Base-by-base conservation (phyloP, 2,329 filamentous ascomycete species). In the Cladosporium phlei region DNA sequence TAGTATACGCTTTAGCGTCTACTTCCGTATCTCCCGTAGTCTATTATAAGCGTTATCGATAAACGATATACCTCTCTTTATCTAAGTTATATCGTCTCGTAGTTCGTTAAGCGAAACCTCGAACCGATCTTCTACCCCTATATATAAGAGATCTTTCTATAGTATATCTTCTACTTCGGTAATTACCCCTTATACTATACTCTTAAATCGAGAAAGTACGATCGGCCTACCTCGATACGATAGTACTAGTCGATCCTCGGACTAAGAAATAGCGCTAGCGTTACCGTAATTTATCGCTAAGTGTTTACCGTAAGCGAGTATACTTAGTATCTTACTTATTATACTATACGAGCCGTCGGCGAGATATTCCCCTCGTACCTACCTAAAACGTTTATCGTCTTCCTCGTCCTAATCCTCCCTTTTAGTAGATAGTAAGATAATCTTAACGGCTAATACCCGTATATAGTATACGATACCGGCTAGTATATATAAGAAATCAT, bases 241-340 rank as follows among this genome's bases (percentile, higher is more conserved):
- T 10, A 40, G 14, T 22, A 11, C 11, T 6, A 21, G 12, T 12
- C 19, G 11, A 14, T 40, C 40, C 3, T 22, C 12, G 10, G 44
- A 54, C 56, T 27, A 59, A 25, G 48, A 49, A 21, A 47, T 35
- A 8, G 45, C 49, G 14, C 56, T 38, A 22, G 47, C 16, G 47
- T 59, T 59, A 7, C 48, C 28, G 12, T 49, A 21, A 42, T 53
- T 55, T 10, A 55, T 28, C 22, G 48, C 50, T n/a, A 52, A 37
- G 33, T 46, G 24, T 46, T 58, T 58, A 17, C 56, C 19, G 34
- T 58, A 57, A 21, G 50, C 50, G n/a, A 57, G 45, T 27, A 59
- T 43, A 48, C 52, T 59, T 8, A 58, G 20, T 20, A 55, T 56
- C 30, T 39, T 47, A 25, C 56, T 57, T 20, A 58, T 58, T 12